phyloP scores from a whole-genome alignment of 2,329 filamentous ascomycete species.

The Aureobasidium mangrovei region DNA sequence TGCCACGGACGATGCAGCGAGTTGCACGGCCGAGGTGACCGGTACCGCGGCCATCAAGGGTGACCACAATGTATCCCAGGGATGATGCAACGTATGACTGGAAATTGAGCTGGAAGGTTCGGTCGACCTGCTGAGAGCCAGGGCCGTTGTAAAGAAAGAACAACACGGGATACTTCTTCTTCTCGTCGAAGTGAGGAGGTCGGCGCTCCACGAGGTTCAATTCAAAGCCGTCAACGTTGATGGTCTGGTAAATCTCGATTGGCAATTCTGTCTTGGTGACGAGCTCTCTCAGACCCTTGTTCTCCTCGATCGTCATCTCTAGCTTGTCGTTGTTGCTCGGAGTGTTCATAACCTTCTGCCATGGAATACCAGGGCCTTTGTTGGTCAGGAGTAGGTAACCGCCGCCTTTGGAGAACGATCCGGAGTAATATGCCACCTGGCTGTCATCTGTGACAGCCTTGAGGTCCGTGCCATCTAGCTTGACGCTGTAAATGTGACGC shows the following conservation, averaged over 20 bases:
- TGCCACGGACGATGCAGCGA: constrained; percentile 70
- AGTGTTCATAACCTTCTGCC: constrained; percentile 83
- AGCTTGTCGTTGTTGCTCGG: constrained; percentile 58
- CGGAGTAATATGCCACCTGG: constrained; percentile 67
- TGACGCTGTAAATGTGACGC: constrained; percentile 84
- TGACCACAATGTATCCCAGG: constrained; percentile 88
- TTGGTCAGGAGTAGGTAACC: constrained; percentile 81
- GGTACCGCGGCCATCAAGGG: constrained; percentile 86
- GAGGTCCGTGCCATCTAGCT: constrained; percentile 65
- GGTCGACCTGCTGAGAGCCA: constrained; percentile 79
- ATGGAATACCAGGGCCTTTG: constrained; percentile 75
- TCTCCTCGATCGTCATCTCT: constrained; percentile 68
- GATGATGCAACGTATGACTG: constrained; percentile 78
- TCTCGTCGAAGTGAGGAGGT: constrained; percentile 76
- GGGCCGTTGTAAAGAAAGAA: constrained; percentile 95
- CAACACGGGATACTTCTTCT: constrained; percentile 83
- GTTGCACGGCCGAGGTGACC: constrained; percentile 80
- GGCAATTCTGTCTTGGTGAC: constrained; percentile 74
- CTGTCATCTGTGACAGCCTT: constrained; percentile 64
- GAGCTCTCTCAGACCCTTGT: constrained; percentile 57
- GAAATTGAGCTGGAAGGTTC: constrained; percentile 76
- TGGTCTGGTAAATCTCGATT: constrained; percentile 68
- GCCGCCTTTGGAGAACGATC: constrained; percentile 74
- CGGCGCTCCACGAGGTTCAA: constrained; percentile 72
- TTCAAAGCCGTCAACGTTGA: constrained; percentile 72